Evolutionary conservation across 2,329 filamentous ascomycete genomes (phyloP).

Genomic region (Pyricularia sp.): DNA sequence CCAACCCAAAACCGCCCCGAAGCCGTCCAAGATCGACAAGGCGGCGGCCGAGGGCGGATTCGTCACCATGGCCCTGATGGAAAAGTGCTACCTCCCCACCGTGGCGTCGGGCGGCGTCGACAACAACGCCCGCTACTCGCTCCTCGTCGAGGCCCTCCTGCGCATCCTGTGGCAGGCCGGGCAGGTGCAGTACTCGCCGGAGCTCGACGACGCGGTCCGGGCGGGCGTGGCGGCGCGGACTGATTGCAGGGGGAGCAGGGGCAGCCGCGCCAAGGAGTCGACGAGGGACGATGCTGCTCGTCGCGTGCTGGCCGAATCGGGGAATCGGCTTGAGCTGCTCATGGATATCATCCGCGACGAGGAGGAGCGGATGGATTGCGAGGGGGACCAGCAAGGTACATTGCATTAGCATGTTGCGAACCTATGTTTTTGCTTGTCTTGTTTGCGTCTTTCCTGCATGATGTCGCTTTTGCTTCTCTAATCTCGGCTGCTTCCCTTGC

Average conservation of each 20-base stretch:
- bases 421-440: background rate
- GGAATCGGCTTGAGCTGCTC: constrained; percentile 30
- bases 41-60: constrained; percentile 25
- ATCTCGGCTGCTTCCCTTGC: background rate
- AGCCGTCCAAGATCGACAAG: constrained; percentile 29
- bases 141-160: constrained; percentile 58
- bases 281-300: constrained; percentile 25
- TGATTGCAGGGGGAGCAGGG: constrained; percentile 23
- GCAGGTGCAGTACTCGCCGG: constrained; percentile 22
- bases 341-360: constrained; percentile 23
- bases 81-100: constrained; percentile 54
- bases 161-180: constrained; percentile 36
- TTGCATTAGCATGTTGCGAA: background rate
- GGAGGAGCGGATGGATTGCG: constrained; percentile 2
- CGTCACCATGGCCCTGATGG: constrained; percentile 36
- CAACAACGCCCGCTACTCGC: constrained; percentile 65
- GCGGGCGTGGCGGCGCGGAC: constrained; percentile 39
- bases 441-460: background rate
- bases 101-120: constrained; percentile 51
- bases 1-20: constrained; percentile 30
- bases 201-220: constrained; percentile 29
- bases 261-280: constrained; percentile 28
- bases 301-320: constrained; percentile 33
- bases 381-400: background rate
- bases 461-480: background rate